Base-by-base conservation (phyloP, 441 rosid genomes). In the Capsella rubella region DNA sequence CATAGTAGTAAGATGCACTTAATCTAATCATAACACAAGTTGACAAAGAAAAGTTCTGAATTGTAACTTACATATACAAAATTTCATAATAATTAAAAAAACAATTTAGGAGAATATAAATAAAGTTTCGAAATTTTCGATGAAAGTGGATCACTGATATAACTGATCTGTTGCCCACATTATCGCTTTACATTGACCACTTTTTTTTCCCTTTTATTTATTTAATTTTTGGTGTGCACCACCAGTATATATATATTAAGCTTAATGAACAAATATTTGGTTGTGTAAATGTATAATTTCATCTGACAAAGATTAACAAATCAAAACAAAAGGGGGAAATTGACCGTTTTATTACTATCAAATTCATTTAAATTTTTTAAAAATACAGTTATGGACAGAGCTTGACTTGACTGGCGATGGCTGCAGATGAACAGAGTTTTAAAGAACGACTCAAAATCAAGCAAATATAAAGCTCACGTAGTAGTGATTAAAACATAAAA, bases 341-440 rank as follows among this genome's bases (percentile, higher is more conserved):
- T 7, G 18, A 29, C 42, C 29, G 21, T 43, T 59, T 21, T 67
- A 74, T 50, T 52, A 67, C 67, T 66, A 58, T 18, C 28, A 34
- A 58, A 47, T 6, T 12, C 2, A 5, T 10, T 31, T 7, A 31
- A 32, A 32, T 4, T 21, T 21, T 21, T 21, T 21, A 43, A 47
- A 32, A 11, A 9, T 4, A 14, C 51, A 61, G 42, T 51, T 42
- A 62, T 31, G 28, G 50, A 70, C 39, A 64, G 5, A 40, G 59
- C 25, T 64, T 32, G 13, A 56, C 25, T 64, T 32, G 9, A 56
- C 6, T 47, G 25, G 31, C 40, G 32, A 50, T 39, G 25, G 57
- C 40, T 35, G 65, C 10, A 16, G 18, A 18, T 43, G 34, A 51
- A 61, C 53, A 42, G 3, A 40, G 46, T 28, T 35, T 21, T 9